A percentile compares a stretch with the other conserved stretches of the same genome.
phyloP scores from a whole-genome alignment of 345 rosid species.

The Bruguiera parviflora region DNA sequence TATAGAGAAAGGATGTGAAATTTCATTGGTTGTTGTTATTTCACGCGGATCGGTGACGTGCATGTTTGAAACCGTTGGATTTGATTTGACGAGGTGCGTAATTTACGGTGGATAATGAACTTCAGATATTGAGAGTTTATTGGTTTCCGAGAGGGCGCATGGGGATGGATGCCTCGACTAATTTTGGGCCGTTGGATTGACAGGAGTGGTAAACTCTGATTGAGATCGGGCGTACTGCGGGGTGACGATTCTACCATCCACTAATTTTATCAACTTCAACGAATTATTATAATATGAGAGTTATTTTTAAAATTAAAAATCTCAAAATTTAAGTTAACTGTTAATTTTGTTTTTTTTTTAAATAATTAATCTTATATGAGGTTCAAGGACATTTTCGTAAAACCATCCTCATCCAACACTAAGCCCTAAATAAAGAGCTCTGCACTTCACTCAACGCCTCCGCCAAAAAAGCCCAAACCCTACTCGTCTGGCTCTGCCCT shows the following conservation, averaged over 20 bases:
- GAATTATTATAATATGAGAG: too few relatives aligned
- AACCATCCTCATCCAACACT: neutral
- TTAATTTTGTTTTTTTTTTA: too few relatives aligned
- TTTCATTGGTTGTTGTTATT: neutral
- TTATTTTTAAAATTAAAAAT: too few relatives aligned
- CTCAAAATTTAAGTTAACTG: too few relatives aligned
- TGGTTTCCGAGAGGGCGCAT: neutral
- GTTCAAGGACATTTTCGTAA: conserved; percentile 3
- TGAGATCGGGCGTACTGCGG: too few relatives aligned
- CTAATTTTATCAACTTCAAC: too few relatives aligned
- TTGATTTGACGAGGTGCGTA: neutral
- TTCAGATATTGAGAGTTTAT: neutral
- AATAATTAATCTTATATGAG: neutral
- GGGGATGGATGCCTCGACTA: neutral
- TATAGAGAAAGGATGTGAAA: neutral
- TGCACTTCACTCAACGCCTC: neutral
- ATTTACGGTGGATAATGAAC: neutral
- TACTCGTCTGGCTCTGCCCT: neutral
- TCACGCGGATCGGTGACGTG: conserved; percentile 2
- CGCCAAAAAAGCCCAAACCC: neutral
- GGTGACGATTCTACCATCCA: too few relatives aligned
- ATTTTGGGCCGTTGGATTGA: neutral
- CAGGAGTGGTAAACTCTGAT: neutral
- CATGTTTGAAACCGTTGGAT: neutral
- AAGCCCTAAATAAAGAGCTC: neutral